A percentile compares a stretch with the other conserved stretches of the same genome.
These are phyloP conservation scores for Macrotyloma uniflorum DNA, from an alignment of 306 rosid species.

Conservation along the genomic window DNA sequence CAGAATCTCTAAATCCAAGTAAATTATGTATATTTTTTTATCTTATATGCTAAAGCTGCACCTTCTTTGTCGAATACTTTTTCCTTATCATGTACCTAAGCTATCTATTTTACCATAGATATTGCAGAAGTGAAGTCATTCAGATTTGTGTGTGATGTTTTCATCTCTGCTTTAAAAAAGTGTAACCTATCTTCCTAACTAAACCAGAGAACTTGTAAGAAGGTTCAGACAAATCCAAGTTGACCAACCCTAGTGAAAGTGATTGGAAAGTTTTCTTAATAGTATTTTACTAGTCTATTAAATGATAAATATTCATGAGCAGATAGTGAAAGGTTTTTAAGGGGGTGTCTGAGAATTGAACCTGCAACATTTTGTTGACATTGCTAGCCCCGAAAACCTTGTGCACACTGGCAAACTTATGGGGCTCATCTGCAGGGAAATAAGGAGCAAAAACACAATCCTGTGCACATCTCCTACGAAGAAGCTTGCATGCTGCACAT, in stretches of 20 bases:
- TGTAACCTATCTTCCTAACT: background rate
- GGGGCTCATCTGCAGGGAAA: slow-evolving; percentile 96
- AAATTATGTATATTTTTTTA: background rate
- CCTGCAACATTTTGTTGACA: slow-evolving; percentile 98
- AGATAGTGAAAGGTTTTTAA: background rate
- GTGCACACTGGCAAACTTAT: slow-evolving; percentile 87
- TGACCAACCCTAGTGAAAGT: background rate
- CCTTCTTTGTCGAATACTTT: background rate
- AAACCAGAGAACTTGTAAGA: background rate
- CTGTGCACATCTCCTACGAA: slow-evolving; percentile 77
- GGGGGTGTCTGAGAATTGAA: slow-evolving; percentile 31
- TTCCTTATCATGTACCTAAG: background rate
- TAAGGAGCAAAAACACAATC: slow-evolving; percentile 95
- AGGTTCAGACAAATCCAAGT: background rate
- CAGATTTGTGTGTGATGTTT: background rate
- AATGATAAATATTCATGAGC: slow-evolving; percentile 16
- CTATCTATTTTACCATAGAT: background rate
- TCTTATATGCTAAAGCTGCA: background rate
- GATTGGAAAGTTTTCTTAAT: background rate
- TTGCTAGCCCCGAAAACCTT: slow-evolving; percentile 99
- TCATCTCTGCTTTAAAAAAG: background rate
- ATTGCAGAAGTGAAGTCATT: background rate
- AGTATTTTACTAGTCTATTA: slow-evolving; percentile 18
- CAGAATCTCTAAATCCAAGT: background rate
- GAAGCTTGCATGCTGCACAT: slow-evolving; percentile 97